These are phyloP conservation scores for Vickermania ingenoplastis DNA, from an alignment of 208 protist genomes.

Conservation along the genomic window DNA sequence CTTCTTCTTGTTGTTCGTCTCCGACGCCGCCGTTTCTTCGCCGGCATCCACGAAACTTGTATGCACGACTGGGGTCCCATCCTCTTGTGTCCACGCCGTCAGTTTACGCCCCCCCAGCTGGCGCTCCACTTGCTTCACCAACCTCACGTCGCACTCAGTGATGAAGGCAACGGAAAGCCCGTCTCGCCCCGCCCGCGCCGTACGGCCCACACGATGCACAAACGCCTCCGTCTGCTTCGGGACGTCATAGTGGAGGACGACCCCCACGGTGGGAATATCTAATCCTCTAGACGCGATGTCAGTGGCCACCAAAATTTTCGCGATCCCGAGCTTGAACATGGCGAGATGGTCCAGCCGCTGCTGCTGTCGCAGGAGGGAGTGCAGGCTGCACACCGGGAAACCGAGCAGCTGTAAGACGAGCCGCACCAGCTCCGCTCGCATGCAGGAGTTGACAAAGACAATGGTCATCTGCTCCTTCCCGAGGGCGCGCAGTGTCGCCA, in stretches of 20 bases:
- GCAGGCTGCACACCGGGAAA: slow-evolving; percentile 95
- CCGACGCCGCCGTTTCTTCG: neutral
- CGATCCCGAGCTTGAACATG: slow-evolving; percentile 92
- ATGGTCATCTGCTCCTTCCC: slow-evolving; percentile 68
- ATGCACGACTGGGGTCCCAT: no score
- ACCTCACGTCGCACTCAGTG: slow-evolving; percentile 70
- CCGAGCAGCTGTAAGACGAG: slow-evolving; percentile 82
- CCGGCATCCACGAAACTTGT: no score
- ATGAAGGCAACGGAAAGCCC: slow-evolving; percentile 66
- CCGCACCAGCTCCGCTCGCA: slow-evolving; percentile 77
- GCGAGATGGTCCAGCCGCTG: slow-evolving; percentile 96
- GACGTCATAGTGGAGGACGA: slow-evolving; percentile 97
- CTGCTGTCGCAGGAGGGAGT: slow-evolving; percentile 96
- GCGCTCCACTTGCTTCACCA: slow-evolving; percentile 63
- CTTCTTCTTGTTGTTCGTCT: neutral
- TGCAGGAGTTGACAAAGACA: slow-evolving; percentile 79
- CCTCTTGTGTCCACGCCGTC: slow-evolving; percentile 18
- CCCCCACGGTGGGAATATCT: slow-evolving; percentile 94
- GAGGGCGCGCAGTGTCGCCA: slow-evolving; percentile 41
- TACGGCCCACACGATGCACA: slow-evolving; percentile 96
- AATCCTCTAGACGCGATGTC: slow-evolving; percentile 93
- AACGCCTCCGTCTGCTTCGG: slow-evolving; percentile 94
- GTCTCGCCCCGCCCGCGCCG: slow-evolving; percentile 83
- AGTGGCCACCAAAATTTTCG: slow-evolving; percentile 85
- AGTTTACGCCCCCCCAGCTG: slow-evolving; percentile 17